Evolutionary conservation across 257 asterid genomes (phyloP).

Genomic region (Vinca minor): DNA sequence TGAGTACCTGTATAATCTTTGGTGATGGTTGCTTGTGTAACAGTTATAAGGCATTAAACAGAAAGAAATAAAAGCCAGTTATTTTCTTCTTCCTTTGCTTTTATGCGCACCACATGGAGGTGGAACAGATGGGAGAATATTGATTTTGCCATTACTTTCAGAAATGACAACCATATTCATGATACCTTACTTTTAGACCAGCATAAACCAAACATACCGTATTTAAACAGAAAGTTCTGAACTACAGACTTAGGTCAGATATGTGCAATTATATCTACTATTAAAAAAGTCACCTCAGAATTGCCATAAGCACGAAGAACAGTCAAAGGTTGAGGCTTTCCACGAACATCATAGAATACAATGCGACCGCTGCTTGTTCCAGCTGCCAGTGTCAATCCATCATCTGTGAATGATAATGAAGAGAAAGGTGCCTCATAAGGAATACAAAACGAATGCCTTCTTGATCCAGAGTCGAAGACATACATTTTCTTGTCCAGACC

Average conservation of each 20-base stretch:
- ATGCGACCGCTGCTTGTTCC: conserved; percentile 91
- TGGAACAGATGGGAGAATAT: background rate
- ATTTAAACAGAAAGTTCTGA: conserved; percentile 13
- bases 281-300: conserved; percentile 53
- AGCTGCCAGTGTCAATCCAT: conserved; percentile 86
- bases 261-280: background rate
- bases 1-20: background rate
- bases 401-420: conserved; percentile 84
- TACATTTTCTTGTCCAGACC: conserved; percentile 96
- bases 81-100: too few species aligned
- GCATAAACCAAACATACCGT: background rate
- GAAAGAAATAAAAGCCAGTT: background rate
- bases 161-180: background rate
- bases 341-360: conserved; percentile 86
- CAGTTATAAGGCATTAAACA: background rate
- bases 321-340: conserved; percentile 87
- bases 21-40: background rate
- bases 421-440: conserved; percentile 91
- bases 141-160: background rate
- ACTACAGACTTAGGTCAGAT: conserved; percentile 3
- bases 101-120: background rate
- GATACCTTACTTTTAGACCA: background rate
- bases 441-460: conserved; percentile 76
- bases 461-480: conserved; percentile 77
- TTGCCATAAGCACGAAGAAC: conserved; percentile 84